phyloP scores from a whole-genome alignment of 2,329 filamentous ascomycete genomes.

The Alternaria brassicicola region DNA sequence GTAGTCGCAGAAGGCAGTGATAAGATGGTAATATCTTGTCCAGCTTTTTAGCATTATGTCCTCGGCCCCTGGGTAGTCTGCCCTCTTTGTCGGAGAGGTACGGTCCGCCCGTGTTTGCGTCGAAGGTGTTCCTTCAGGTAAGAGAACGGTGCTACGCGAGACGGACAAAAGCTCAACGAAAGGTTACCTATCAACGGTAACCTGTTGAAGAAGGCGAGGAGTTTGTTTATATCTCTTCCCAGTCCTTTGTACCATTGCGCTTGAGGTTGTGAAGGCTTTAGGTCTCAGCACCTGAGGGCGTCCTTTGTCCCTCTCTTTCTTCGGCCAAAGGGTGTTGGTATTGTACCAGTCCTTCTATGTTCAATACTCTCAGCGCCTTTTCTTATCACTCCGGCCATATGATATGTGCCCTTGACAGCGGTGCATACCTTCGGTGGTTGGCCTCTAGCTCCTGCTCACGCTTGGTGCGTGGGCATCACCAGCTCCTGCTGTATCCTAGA shows the following conservation, averaged over 20 bases:
- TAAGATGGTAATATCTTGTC: background rate
- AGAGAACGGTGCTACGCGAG: background rate
- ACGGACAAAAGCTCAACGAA: background rate
- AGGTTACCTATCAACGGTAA: background rate
- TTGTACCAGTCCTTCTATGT: background rate
- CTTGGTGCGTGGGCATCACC: background rate
- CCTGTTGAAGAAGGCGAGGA: background rate
- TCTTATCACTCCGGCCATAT: background rate
- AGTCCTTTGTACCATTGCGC: background rate
- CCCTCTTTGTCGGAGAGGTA: background rate
- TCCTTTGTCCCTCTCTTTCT: background rate
- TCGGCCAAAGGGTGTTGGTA: background rate
- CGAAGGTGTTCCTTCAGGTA: background rate
- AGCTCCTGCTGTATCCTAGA: background rate
- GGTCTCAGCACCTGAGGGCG: background rate
- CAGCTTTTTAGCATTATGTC: background rate
- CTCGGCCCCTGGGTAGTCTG: background rate
- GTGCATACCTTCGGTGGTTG: background rate
- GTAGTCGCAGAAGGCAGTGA: background rate
- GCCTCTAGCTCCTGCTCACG: background rate
- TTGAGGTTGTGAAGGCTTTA: background rate
- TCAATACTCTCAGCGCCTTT: background rate
- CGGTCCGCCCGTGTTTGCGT: background rate
- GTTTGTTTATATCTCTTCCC: background rate
- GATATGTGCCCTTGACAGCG: background rate